Base-by-base conservation (phyloP, 495 filamentous ascomycete species). In the Tuber aestivum region DNA sequence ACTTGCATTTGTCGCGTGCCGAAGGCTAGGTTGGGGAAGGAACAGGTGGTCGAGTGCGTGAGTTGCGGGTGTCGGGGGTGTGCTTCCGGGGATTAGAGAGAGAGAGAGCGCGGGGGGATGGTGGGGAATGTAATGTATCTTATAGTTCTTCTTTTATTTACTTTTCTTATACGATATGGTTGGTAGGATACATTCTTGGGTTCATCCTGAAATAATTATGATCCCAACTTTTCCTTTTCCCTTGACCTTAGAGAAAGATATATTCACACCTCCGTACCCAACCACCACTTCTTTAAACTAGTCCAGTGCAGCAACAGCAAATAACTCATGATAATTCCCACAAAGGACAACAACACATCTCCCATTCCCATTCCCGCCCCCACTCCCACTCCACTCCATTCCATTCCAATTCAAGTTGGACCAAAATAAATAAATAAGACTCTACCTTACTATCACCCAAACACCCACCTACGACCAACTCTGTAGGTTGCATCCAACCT, bases 1-100 rank as follows among this genome's bases (percentile, higher is more conserved):
- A 99, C 96, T 5, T 99, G 95, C 83, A 95, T 99, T 80, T 99
- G 95, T 84, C 93, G 95, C 69, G 95, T 98, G 71, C 95, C 96
- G 14, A 92, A 94, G 82, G 92, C 92, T 38, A 91, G 97, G 84
- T 84, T 99, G 81, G 96, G 96, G 82, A 94, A 97, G 76, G 91
- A 93, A 56, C 92, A 97, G 83, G 91, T 89, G 42, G 90, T 98
- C 38, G 91, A 97, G 84, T 98, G 95, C 81, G 93, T 97, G n/a
- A 95, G 89, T 83, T 99, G 95, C 85, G 96, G 96, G 32, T 99
- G 95, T 82, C 87, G 92, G 74, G 95, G 95, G 0, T 99, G 95
- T 84, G 89, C 92, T 41, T 95, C 93, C 41, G 91, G 91, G 77
- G 95, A 97, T 82, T 97, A 85, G 85, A 32, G 23, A n/a, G 23